Percentiles rank a stretch among this genome's conserved stretches.
These are phyloP conservation scores for Hortiboletus campestris DNA, from an alignment of 768 basidiomycete genomes.

Conservation along the genomic window DNA sequence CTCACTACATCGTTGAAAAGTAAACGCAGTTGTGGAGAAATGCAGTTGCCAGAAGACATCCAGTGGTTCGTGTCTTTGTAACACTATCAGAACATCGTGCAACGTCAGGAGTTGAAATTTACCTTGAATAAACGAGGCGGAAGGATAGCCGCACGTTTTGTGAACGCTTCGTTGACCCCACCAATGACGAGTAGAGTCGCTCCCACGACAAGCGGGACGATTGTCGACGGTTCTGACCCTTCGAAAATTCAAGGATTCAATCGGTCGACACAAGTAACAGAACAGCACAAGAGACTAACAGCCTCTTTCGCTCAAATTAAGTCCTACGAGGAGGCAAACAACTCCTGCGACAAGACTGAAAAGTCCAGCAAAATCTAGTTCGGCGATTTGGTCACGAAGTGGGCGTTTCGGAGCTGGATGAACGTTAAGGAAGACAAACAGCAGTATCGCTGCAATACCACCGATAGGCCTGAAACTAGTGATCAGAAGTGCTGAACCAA, in stretches of 20 bases:
- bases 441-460: slow-evolving; percentile 53
- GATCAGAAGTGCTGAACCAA: background rate
- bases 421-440: slow-evolving; percentile 73
- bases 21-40: slow-evolving; percentile 66
- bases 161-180: slow-evolving; percentile 56
- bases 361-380: slow-evolving; percentile 73
- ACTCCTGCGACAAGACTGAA: slow-evolving; percentile 59
- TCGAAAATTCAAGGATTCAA: background rate
- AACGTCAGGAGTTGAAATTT: background rate
- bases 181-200: slow-evolving; percentile 47
- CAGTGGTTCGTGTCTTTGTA: slow-evolving; percentile 64
- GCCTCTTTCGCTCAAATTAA: slow-evolving; percentile 63
- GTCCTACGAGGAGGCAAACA: slow-evolving; percentile 66
- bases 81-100: background rate
- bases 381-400: slow-evolving; percentile 51
- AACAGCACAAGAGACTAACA: slow-evolving; percentile 42
- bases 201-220: slow-evolving; percentile 57
- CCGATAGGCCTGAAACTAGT: slow-evolving; percentile 57
- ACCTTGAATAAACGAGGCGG: slow-evolving; percentile 75
- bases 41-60: slow-evolving; percentile 50
- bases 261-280: background rate
- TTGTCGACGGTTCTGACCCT: slow-evolving; percentile 60
- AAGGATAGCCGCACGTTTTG: slow-evolving; percentile 64
- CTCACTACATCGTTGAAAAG: slow-evolving; percentile 42
- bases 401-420: slow-evolving; percentile 65